Evolutionary conservation across 2,329 filamentous ascomycete genomes (phyloP), one percentile per base, ranked within the genome.

Genomic region (Laburnicola sp.): DNA sequence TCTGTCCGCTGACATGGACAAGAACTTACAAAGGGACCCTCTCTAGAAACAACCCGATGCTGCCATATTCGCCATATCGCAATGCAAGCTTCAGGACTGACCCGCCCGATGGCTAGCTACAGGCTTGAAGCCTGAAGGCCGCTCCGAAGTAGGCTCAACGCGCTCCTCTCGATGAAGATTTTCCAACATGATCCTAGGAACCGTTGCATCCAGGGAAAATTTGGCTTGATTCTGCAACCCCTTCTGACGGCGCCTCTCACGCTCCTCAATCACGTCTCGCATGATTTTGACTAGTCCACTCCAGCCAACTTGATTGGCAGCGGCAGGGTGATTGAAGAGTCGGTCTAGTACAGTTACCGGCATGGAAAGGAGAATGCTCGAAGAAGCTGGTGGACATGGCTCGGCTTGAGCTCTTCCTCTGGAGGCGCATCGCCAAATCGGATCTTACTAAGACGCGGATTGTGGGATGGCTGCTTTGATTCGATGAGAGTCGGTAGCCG

Each of bases 391-490:
- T 79, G 78, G 27, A 78, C 56, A 43, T 61, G 60, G 21, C 68
- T 71, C 8, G 71, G 62, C 34, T 72, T 68, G 27, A 66, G 61
- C 8, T 77, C 73, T 30, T 78, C 72, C 25, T 75, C 74, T 2
- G 66, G 59, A 2, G 82, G 75, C 21, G 86, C 74, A 57, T 89
- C 86, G n/a, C 87, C 87, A 62, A 91, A 91, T 53, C 85, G 83
- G 45, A 91, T 89, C 54, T 79, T 80, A 54, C 80, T 82, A 8
- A 88, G 74, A 25, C 84, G 81, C 34, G 80, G 78, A 44, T 83
- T 76, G 45, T 76, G 75, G 3, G 67, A 65, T 8, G 71, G 63
- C 4, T 71, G 60, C 23, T 70, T 68, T 50, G 69, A 62, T 21
- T 74, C 65, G n/a, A 64, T 50, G 16, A 74, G 42, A 22, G 57